Evolutionary conservation across 2,329 filamentous ascomycete genomes (phyloP), one percentile per base, ranked within the genome.

Genomic region (Fusarium sp.): DNA sequence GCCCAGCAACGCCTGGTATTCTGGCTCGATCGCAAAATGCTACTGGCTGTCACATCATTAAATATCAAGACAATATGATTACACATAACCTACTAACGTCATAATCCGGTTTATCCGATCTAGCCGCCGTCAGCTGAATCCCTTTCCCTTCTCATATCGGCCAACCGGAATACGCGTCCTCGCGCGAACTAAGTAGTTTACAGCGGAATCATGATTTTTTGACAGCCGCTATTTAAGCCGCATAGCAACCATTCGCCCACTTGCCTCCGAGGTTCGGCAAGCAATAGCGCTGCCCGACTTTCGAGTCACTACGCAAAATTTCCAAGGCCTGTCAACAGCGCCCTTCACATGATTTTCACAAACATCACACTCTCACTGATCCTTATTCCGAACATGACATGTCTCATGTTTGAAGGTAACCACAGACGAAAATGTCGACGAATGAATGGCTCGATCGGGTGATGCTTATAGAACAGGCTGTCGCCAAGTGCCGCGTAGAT

Each of bases 21-120:
- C n/a, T n/a, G n/a, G n/a, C n/a, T n/a, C n/a, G n/a, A n/a, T n/a
- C n/a, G n/a, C n/a, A n/a, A n/a, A n/a, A n/a, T n/a, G n/a, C n/a
- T n/a, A n/a, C n/a, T 5, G 12, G 9, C 4, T 7, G 1, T 11
- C 4, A 5, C 0, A 8, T 0, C 4, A 21, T 35, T 1, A 10
- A 3, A 35, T 11, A 21, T 10, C 21, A 2, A 21, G 12, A 8
- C 3, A 3, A 2, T 8, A 9, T 21, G 31, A n/a, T 51, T 21
- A 27, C 23, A n/a, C 27, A 54, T 54, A 7, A 7, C 12, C 5
- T 18, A 2, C 0, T 19, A 7, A 27, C 19, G 23, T 38, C 23
- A 27, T 21, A 21, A n/a, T 19, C 55, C 55, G 55, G 39, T 35
- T 18, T 49, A 57, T 15, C 55, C 55, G 55, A 35, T 19, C 3